These are phyloP conservation scores for Cinnamomum micranthum DNA, from an alignment of 164 flowering plant genomes.

Conservation along the genomic window DNA sequence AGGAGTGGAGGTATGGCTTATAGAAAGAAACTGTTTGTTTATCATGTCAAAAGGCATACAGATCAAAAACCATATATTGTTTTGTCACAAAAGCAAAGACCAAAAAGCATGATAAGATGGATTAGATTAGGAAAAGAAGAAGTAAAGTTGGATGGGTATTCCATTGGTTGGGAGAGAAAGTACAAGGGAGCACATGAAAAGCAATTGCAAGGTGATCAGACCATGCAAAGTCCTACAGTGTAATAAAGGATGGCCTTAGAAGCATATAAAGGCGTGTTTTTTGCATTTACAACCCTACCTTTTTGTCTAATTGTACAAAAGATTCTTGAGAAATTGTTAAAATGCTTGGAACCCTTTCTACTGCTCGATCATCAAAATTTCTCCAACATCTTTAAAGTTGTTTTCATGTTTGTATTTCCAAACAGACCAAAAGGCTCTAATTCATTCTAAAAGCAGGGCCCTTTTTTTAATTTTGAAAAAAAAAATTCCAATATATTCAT, in stretches of 20 bases:
- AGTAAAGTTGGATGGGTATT: not conserved
- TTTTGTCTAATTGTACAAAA: too few species aligned
- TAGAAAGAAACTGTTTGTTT: not conserved
- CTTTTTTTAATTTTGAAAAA: too few species aligned
- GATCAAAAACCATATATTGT: not conserved
- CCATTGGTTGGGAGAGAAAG: not conserved
- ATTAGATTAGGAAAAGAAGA: not conserved
- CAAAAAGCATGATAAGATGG: not conserved
- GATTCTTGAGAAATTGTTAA: too few species aligned
- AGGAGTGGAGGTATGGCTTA: not conserved
- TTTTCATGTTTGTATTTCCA: too few species aligned
- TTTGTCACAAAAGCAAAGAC: slow-evolving; percentile 4
- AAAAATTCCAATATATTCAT: too few species aligned
- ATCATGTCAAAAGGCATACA: not conserved
- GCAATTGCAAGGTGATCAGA: not conserved
- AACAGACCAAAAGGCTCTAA: too few species aligned
- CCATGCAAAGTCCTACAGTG: not conserved
- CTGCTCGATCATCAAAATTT: too few species aligned
- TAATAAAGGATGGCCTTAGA: not conserved
- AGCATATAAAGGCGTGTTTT: too few species aligned
- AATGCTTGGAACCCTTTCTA: not conserved
- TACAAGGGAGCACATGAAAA: not conserved
- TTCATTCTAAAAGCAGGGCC: too few species aligned
- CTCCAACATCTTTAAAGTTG: too few species aligned
- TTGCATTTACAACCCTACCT: too few species aligned